A percentile compares a stretch with the other conserved stretches of the same genome.
Conservation (phyloP, 352 stramenopile species). For the Saprolegnia parasitica region DNA sequence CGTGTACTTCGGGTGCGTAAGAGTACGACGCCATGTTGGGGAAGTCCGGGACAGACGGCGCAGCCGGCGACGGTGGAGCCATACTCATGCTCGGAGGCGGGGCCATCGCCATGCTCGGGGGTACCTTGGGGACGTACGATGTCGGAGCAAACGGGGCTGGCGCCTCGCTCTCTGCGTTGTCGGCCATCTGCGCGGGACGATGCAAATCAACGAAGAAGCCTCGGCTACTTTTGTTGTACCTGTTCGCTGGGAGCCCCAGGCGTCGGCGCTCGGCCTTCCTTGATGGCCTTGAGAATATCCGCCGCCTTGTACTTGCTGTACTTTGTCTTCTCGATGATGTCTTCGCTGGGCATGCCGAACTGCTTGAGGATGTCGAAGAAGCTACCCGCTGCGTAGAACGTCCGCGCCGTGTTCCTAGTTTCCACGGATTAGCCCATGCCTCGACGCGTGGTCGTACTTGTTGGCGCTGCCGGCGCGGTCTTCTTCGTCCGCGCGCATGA, state of each 20-base stretch:
- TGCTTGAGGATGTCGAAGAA: conserved; percentile 97
- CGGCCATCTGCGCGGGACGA: conserved; percentile 6
- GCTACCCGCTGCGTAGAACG: conserved; percentile 93
- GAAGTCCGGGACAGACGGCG: conserved; percentile 8
- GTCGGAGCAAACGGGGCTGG: background rate
- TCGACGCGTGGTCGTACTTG: conserved; percentile 51
- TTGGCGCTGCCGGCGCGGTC: conserved; percentile 85
- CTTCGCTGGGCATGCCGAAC: conserved; percentile 85
- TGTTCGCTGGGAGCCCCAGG: conserved; percentile 58
- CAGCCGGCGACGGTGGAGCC: background rate
- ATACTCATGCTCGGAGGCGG: no score
- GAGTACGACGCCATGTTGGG: conserved; percentile 15
- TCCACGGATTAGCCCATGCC: background rate
- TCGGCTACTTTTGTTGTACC: background rate
- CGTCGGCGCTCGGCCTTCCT: conserved; percentile 80
- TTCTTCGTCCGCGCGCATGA: conserved; percentile 92
- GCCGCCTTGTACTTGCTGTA: conserved; percentile 96
- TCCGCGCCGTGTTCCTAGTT: conserved; percentile 86
- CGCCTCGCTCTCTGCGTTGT: no score
- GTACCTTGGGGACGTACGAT: conserved; percentile 3
- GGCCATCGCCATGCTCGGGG: background rate
- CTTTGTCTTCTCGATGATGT: conserved; percentile 84
- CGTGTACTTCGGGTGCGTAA: background rate
- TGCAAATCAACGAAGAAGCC: no score
- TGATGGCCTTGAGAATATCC: conserved; percentile 94